A percentile compares a stretch with the other conserved stretches of the same genome.
Conservation (phyloP, 1,284 basidiomycete genomes). For the Fomitopsis palustris region DNA sequence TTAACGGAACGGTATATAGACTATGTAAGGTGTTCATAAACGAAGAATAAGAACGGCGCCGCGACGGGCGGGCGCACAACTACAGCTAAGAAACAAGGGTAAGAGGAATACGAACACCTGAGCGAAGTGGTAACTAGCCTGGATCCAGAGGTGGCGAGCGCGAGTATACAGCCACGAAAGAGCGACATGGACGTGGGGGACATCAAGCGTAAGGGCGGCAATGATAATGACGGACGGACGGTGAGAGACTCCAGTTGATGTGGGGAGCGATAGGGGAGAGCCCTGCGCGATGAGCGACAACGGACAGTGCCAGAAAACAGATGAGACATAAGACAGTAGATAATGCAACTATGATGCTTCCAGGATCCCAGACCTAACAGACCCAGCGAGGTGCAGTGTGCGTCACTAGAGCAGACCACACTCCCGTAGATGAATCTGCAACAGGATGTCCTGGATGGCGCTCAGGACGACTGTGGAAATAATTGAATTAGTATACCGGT, state of each 20-base stretch:
- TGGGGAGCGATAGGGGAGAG: conserved; percentile 8
- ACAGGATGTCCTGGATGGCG: conserved; percentile 79
- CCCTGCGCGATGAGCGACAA: conserved; percentile 8
- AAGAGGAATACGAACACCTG: neutral
- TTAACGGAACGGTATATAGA: neutral
- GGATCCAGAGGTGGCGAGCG: neutral
- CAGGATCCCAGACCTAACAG: neutral
- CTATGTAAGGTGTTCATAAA: neutral
- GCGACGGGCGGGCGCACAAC: neutral
- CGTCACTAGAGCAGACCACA: conserved; percentile 70
- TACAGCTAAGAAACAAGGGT: neutral
- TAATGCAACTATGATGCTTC: conserved; percentile 11
- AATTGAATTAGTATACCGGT: neutral
- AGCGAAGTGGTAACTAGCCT: neutral
- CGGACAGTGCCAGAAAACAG: conserved; percentile 3
- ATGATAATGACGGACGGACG: neutral
- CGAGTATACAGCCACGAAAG: conserved; percentile 8
- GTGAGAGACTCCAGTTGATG: conserved; percentile 15
- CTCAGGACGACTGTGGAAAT: conserved; percentile 63
- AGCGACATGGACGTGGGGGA: conserved; percentile 18
- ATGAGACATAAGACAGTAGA: conserved; percentile 11
- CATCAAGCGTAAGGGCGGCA: conserved; percentile 11
- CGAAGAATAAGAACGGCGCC: neutral
- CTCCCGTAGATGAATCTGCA: conserved; percentile 82
- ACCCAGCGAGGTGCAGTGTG: neutral